Percentiles rank a stretch among this genome's conserved stretches.
phyloP scores from a whole-genome alignment of 2,329 filamentous ascomycete genomes.

The Sclerotinia borealis region DNA sequence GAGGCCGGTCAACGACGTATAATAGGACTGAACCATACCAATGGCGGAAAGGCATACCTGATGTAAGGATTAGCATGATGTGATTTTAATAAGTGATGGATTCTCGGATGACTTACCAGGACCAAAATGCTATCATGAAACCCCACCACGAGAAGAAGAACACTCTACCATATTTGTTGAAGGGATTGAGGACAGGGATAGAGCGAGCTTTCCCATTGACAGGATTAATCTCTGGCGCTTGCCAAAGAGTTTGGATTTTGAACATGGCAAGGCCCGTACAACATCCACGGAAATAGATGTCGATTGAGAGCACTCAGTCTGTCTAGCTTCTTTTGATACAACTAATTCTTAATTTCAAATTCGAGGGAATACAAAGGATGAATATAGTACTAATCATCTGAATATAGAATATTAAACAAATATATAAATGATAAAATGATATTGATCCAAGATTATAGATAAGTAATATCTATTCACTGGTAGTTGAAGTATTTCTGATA shows the following conservation, averaged over 20 bases:
- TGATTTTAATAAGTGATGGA: conserved; percentile 49
- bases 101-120: conserved; percentile 58
- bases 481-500: conserved; percentile 8
- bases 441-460: not conserved
- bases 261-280: conserved; percentile 12
- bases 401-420: not conserved
- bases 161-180: conserved; percentile 76
- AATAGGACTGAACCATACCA: conserved; percentile 13
- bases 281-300: not conserved
- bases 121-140: conserved; percentile 84
- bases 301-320: not conserved
- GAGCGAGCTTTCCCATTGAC: conserved; percentile 77
- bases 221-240: conserved; percentile 50
- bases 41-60: conserved; percentile 79
- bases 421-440: conserved; percentile 3
- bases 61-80: conserved; percentile 31
- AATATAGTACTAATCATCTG: not conserved
- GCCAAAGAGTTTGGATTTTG: conserved; percentile 25
- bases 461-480: not conserved
- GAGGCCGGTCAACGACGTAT: conserved; percentile 34
- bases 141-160: conserved; percentile 88
- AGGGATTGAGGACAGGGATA: conserved; percentile 70
- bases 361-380: not conserved
- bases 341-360: not conserved
- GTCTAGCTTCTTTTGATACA: not conserved